phyloP scores from a whole-genome alignment of 306 rosid species.

The Lotus japonicus region DNA sequence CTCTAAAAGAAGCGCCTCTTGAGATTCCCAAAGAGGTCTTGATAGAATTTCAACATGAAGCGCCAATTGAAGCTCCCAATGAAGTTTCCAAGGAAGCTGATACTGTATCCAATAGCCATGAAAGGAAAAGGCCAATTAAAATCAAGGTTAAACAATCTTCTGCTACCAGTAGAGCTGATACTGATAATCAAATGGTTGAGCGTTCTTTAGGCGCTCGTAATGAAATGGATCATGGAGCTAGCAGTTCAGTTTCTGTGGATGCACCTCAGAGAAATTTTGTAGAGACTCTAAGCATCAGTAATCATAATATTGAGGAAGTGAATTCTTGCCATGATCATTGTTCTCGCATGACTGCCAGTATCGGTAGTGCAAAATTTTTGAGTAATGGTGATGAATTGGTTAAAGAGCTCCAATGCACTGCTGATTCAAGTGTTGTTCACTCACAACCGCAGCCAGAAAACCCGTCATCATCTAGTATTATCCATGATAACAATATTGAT shows the following conservation, averaged over 20 bases:
- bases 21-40: slow-evolving; percentile 26
- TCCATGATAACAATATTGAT: slow-evolving; percentile 67
- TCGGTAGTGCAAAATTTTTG: slow-evolving; percentile 73
- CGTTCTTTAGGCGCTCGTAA: slow-evolving; percentile 60
- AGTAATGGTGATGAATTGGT: slow-evolving; percentile 65
- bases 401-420: slow-evolving; percentile 85
- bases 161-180: slow-evolving; percentile 76
- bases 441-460: slow-evolving; percentile 45
- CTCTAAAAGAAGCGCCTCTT: slow-evolving; percentile 22
- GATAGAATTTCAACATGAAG: slow-evolving; percentile 32
- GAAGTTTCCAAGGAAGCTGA: slow-evolving; percentile 56
- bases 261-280: slow-evolving; percentile 76
- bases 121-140: slow-evolving; percentile 58
- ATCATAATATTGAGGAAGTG: slow-evolving; percentile 71
- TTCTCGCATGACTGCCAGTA: slow-evolving; percentile 91
- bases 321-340: slow-evolving; percentile 73
- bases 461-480: slow-evolving; percentile 69
- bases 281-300: slow-evolving; percentile 49
- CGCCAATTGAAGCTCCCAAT: slow-evolving; percentile 31
- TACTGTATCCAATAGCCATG: slow-evolving; percentile 55
- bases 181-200: slow-evolving; percentile 64
- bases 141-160: slow-evolving; percentile 79
- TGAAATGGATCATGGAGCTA: slow-evolving; percentile 59
- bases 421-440: slow-evolving; percentile 67
- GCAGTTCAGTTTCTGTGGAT: slow-evolving; percentile 93